A percentile compares a stretch with the other conserved stretches of the same genome.
phyloP scores from a whole-genome alignment of 257 asterid species.

The Solanum tarapatanum region DNA sequence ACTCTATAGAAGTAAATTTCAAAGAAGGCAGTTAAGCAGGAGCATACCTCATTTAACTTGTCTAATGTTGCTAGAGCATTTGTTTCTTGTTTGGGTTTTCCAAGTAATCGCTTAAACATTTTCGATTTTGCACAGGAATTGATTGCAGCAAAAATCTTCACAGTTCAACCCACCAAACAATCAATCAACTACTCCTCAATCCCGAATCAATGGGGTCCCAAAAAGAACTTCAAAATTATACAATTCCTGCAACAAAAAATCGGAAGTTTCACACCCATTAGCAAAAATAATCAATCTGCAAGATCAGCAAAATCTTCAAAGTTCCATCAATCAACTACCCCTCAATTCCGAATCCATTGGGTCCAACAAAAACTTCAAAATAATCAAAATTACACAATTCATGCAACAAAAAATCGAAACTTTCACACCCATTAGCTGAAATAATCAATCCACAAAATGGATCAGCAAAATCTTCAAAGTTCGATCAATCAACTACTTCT shows the following conservation, averaged over 20 bases:
- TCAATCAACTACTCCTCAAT: background rate
- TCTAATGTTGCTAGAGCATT: slow-evolving; percentile 60
- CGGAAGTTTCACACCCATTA: background rate
- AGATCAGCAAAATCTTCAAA: background rate
- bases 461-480: background rate
- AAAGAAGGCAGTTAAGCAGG: background rate
- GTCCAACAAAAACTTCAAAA: background rate
- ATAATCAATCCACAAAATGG: background rate
- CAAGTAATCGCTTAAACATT: slow-evolving; percentile 54
- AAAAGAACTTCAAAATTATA: background rate
- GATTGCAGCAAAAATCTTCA: background rate
- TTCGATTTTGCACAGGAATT: background rate
- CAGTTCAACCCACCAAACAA: background rate
- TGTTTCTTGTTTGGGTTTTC: slow-evolving; percentile 59
- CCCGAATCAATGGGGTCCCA: background rate
- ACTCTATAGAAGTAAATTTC: background rate
- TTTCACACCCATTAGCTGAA: background rate
- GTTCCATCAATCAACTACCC: background rate
- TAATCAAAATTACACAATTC: background rate
- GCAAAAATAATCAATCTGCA: background rate
- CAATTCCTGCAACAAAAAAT: background rate
- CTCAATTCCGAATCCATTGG: background rate
- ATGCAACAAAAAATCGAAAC: background rate
- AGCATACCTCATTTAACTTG: slow-evolving; percentile 60
- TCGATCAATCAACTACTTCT: background rate